These are phyloP conservation scores for Fonsecaea nubica DNA, from an alignment of 2,329 filamentous ascomycete genomes.

Conservation along the genomic window DNA sequence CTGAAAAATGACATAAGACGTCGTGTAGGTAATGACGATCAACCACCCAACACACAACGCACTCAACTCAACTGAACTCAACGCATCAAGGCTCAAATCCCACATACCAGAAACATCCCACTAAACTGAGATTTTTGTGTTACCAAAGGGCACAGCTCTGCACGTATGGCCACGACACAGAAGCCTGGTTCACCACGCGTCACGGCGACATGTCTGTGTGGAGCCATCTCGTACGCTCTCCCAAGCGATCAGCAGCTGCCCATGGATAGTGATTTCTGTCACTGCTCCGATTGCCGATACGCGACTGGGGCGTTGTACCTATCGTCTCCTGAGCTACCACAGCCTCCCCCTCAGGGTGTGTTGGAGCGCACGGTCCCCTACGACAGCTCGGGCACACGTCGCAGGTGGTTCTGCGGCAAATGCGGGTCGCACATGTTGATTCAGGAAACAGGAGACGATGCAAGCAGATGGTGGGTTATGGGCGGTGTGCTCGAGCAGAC, in stretches of 20 bases:
- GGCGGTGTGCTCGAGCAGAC: constrained; percentile 6
- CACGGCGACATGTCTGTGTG: constrained; percentile 4
- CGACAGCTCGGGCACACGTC: constrained; percentile 6
- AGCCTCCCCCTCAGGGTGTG: background rate
- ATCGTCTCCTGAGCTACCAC: background rate
- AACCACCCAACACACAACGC: no score
- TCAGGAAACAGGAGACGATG: constrained; percentile 5
- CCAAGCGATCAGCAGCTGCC: background rate
- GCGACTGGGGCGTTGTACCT: constrained; percentile 2
- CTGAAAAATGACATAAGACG: background rate
- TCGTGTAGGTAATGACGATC: no score
- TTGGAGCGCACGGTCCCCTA: background rate
- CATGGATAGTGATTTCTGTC: background rate
- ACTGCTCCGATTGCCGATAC: constrained; percentile 9
- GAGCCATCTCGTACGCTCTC: background rate
- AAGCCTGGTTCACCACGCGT: background rate
- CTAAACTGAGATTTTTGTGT: background rate
- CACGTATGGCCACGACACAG: background rate
- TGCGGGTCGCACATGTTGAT: constrained; percentile 8
- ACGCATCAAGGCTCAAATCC: background rate
- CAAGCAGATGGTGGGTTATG: constrained; percentile 4
- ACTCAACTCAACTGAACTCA: background rate
- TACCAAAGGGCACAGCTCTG: background rate
- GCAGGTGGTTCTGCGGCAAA: constrained; percentile 4
- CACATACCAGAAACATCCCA: background rate